Evolutionary conservation across 441 rosid species (phyloP), one percentile per base, ranked within the genome.

Genomic region (Bocquillonia castaneifolia): DNA sequence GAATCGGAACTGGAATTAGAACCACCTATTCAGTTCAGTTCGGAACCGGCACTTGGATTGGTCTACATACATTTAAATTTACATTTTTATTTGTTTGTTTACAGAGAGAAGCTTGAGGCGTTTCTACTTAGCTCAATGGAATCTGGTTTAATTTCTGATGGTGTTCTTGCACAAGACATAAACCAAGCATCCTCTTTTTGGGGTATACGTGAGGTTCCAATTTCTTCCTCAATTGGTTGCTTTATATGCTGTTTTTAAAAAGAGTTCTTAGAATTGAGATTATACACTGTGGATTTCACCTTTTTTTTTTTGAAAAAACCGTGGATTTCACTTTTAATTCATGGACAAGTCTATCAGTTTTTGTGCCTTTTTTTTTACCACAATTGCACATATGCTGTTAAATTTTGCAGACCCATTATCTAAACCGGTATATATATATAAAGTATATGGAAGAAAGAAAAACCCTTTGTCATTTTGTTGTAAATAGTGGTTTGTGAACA

Each of bases 101-200:
- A 45, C 85, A 93, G 97, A 76, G 96, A 87, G 83, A 93, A 87
- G 76, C 92, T 93, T 64, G 99, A 93, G 84, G 92, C 89, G 54
- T 93, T 93, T 78, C 77, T 93, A 54, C 80, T 91, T 71, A 69
- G 74, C 62, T 79, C 99, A 5, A 74, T 93, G 83, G 96, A 91
- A 81, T 79, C 82, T 76, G 92, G 91, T 71, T 80, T 91, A 79
- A 81, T 91, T 77, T 87, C 91, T 75, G 96, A 93, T 77, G 97
- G 99, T 50, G 89, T 84, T 60, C 79, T 93, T 70, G 96, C 99
- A 57, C 99, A 91, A 83, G 97, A 93, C 81, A 86, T 86, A 31
- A 88, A 89, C 78, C 97, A 93, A 69, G 89, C 91, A 54, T 88
- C 90, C 44, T 89, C 97, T 10, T 80, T 93, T 79, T 93, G 99